Conservation (phyloP, 2,329 filamentous ascomycete genomes). For the Fusarium stilboides region DNA sequence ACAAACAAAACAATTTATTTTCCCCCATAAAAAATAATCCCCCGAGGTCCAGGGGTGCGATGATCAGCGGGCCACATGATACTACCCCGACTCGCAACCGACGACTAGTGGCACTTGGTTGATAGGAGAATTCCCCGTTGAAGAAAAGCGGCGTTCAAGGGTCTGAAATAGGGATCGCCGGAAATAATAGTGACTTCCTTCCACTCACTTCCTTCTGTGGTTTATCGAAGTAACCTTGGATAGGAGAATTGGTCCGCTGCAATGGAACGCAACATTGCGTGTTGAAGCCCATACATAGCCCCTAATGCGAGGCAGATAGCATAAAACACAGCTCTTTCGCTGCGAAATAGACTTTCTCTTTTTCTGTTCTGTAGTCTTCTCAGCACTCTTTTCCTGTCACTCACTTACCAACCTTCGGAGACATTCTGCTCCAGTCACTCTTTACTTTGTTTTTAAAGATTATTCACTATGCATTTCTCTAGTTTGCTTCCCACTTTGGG, state of each 20-base stretch:
- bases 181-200: constrained; percentile 19
- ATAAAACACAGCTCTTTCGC: constrained; percentile 23
- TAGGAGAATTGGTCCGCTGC: constrained; percentile 13
- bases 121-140: constrained; percentile 21
- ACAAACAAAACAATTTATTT: neutral
- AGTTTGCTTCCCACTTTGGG: constrained; percentile 32
- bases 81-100: neutral
- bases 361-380: constrained; percentile 19
- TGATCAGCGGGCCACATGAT: constrained; percentile 23
- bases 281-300: neutral
- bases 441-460: constrained; percentile 32
- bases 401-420: constrained; percentile 35
- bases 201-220: constrained; percentile 2
- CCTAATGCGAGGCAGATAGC: neutral
- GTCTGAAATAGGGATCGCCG: constrained; percentile 42
- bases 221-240: constrained; percentile 12
- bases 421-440: constrained; percentile 44
- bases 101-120: neutral
- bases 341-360: neutral
- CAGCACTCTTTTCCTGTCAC: constrained; percentile 38
- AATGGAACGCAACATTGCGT: neutral
- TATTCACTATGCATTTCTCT: constrained; percentile 35
- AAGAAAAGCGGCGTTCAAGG: neutral
- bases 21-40: constrained; percentile 29
- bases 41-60: constrained; percentile 3